phyloP scores from a whole-genome alignment of 2,329 filamentous ascomycete species.

The Scedosporium dehoogii region DNA sequence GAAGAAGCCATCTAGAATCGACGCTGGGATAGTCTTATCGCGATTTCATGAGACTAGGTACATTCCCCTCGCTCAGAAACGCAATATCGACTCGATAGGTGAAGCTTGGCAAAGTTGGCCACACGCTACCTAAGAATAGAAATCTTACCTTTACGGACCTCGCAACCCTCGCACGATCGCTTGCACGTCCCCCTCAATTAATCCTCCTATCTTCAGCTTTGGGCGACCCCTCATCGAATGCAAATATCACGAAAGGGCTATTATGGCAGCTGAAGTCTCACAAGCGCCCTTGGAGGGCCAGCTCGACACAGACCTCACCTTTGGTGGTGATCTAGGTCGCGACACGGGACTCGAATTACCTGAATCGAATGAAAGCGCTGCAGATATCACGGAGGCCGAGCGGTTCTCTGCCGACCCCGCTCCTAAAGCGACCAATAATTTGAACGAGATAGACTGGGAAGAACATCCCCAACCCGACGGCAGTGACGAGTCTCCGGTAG shows the following conservation, averaged over 20 bases:
- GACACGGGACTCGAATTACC: neutral
- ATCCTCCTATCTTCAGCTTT: neutral
- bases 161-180: neutral
- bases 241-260: neutral
- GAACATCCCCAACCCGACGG: neutral
- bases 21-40: neutral
- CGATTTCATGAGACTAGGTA: neutral
- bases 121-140: no score
- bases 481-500: slow-evolving; percentile 5
- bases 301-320: slow-evolving; percentile 26
- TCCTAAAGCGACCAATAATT: neutral
- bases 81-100: no score
- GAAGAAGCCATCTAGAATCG: neutral
- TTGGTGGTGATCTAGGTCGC: slow-evolving; percentile 19
- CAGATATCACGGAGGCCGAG: neutral
- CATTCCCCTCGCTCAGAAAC: no score
- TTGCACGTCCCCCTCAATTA: neutral
- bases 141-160: no score
- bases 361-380: neutral
- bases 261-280: slow-evolving; percentile 11
- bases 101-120: no score
- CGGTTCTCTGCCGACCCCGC: neutral
- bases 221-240: neutral
- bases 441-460: slow-evolving; percentile 12
- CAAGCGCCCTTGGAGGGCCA: slow-evolving; percentile 15